These are phyloP conservation scores for Gossypium aridum DNA, from an alignment of 441 rosid genomes.

Conservation along the genomic window DNA sequence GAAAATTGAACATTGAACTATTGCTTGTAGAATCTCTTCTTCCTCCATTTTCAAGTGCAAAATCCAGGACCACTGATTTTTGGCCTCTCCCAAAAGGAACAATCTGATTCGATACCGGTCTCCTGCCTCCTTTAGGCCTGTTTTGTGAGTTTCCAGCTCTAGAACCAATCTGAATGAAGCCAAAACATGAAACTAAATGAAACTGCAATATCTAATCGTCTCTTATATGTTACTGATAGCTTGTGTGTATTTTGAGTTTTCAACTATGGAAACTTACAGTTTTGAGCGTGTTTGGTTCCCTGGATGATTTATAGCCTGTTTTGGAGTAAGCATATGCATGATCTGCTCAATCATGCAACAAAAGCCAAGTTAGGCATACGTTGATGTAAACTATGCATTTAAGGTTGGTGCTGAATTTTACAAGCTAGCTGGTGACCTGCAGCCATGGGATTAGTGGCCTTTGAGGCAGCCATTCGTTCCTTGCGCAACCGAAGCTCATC, in stretches of 20 bases:
- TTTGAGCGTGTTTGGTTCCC: slow-evolving; percentile 25
- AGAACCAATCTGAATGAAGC: slow-evolving; percentile 34
- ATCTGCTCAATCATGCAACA: slow-evolving; percentile 28
- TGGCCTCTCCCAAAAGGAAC: slow-evolving; percentile 45
- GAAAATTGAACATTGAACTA: slow-evolving; percentile 45
- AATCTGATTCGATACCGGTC: slow-evolving; percentile 44
- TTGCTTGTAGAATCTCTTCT: slow-evolving; percentile 46
- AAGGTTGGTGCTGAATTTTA: neutral
- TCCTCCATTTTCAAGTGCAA: slow-evolving; percentile 77
- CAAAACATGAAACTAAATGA: slow-evolving; percentile 10
- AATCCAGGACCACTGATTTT: slow-evolving; percentile 52
- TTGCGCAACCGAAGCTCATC: slow-evolving; percentile 79
- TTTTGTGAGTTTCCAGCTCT: slow-evolving; percentile 25
- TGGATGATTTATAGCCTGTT: slow-evolving; percentile 44
- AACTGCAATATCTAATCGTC: neutral
- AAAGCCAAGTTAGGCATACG: neutral
- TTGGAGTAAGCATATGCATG: slow-evolving; percentile 39
- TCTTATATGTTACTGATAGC: neutral
- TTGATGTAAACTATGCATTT: neutral
- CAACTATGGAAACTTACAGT: slow-evolving; percentile 35
- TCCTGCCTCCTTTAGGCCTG: slow-evolving; percentile 27
- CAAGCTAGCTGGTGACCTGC: slow-evolving; percentile 32
- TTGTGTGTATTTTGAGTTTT: neutral
- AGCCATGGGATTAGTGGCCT: slow-evolving; percentile 18
- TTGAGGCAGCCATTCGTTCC: slow-evolving; percentile 57